A percentile compares a stretch with the other conserved stretches of the same genome.
Evolutionary conservation across 2,329 filamentous ascomycete species (phyloP).

Genomic region (Ascosphaera apis): DNA sequence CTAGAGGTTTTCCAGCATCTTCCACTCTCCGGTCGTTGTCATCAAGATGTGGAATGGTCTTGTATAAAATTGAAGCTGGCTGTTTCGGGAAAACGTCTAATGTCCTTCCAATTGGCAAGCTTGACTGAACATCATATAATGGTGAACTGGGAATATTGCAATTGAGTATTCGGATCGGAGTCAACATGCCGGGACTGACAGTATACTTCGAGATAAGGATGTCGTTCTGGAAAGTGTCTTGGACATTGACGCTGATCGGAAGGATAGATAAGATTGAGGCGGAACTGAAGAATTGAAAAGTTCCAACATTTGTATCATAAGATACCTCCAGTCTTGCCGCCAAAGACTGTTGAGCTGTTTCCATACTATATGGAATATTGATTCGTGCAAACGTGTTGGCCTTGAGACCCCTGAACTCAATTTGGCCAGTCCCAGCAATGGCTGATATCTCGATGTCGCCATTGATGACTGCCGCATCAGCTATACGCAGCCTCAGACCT

Average conservation of each 20-base stretch:
- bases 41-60: conserved; percentile 28
- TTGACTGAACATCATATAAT: conserved; percentile 32
- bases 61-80: conserved; percentile 60
- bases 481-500: conserved; percentile 32
- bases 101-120: conserved; percentile 19
- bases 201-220: conserved; percentile 75
- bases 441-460: conserved; percentile 20
- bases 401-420: conserved; percentile 18
- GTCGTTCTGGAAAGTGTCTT: conserved; percentile 76
- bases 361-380: conserved; percentile 60
- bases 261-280: conserved; percentile 48
- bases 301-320: conserved; percentile 45
- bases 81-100: conserved; percentile 57
- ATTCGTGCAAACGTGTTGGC: conserved; percentile 17
- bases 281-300: conserved; percentile 39
- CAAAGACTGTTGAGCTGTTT: conserved; percentile 49
- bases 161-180: conserved; percentile 50
- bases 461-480: conserved; percentile 23
- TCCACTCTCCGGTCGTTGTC: conserved; percentile 9
- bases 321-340: conserved; percentile 51
- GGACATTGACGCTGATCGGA: conserved; percentile 82
- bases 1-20: conserved; percentile 22
- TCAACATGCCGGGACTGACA: conserved; percentile 54
- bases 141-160: conserved; percentile 50
- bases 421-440: conserved; percentile 21